A percentile compares a stretch with the other conserved stretches of the same genome.
Evolutionary conservation across 2,329 filamentous ascomycete species (phyloP).

Genomic region (Paecilomyces formosus): DNA sequence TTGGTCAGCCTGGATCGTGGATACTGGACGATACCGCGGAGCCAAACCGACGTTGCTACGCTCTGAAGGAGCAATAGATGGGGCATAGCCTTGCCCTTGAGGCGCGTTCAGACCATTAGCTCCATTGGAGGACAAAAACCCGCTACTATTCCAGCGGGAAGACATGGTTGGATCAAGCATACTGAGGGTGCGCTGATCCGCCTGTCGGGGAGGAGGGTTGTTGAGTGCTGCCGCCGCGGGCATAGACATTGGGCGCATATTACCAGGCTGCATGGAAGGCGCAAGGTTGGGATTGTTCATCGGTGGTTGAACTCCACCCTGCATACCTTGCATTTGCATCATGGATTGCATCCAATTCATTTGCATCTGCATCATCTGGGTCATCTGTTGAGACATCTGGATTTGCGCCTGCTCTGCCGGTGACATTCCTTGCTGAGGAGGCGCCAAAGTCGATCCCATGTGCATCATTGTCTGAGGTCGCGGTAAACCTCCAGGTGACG

Average conservation of each 20-base stretch:
- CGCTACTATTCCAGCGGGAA: constrained; percentile 25
- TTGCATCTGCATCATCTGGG: constrained; percentile 85
- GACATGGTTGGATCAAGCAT: constrained; percentile 63
- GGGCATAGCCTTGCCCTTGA: constrained; percentile 54
- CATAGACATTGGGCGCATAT: constrained; percentile 44
- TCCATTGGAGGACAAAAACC: constrained; percentile 22
- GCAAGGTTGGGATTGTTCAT: constrained; percentile 20
- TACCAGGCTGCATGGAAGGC: constrained; percentile 17
- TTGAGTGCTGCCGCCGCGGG: constrained; percentile 21
- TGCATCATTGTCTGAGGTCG: constrained; percentile 31
- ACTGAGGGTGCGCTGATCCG: constrained; percentile 63
- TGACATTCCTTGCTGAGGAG: constrained; percentile 35
- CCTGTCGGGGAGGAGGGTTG: constrained; percentile 20
- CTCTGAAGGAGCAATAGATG: constrained; percentile 91
- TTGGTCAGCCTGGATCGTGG: constrained; percentile 46
- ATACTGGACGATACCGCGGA: constrained; percentile 83
- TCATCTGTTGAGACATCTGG: constrained; percentile 76
- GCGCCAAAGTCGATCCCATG: constrained; percentile 8
- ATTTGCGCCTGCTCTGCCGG: constrained; percentile 66
- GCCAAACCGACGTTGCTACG: constrained; percentile 89
- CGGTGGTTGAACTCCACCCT: constrained; percentile 22
- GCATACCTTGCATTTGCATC: constrained; percentile 55
- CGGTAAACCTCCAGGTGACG: constrained; percentile 20
- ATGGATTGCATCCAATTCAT: constrained; percentile 81
- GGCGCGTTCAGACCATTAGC: constrained; percentile 16